Percentiles rank a stretch among this genome's conserved stretches.
Conservation (phyloP, 768 basidiomycete species). For the Rhizopogon salebrosus region DNA sequence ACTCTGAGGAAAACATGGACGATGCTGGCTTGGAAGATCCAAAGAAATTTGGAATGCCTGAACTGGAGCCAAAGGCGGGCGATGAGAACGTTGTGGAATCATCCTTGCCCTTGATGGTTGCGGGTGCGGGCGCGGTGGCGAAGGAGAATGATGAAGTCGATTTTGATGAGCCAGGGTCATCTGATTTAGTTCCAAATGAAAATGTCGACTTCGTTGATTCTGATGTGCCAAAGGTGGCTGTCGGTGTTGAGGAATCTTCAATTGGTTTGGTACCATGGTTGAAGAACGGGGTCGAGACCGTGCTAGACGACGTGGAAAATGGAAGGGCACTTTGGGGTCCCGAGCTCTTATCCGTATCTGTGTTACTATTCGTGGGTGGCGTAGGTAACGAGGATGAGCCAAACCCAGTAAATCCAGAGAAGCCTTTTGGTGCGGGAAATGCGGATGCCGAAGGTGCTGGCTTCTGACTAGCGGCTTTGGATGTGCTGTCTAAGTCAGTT, state of each 20-base stretch:
- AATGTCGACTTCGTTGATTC: conserved; percentile 27
- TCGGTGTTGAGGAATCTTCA: conserved; percentile 7
- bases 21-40: conserved; percentile 10
- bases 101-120: neutral
- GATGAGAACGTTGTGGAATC: conserved; percentile 4
- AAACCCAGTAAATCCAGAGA: conserved; percentile 33
- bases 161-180: conserved; percentile 6
- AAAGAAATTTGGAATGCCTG: conserved; percentile 19
- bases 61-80: conserved; percentile 12
- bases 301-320: conserved; percentile 7
- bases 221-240: conserved; percentile 9
- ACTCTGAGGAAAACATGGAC: conserved; percentile 16
- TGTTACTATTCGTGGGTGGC: conserved; percentile 3
- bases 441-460: conserved; percentile 1
- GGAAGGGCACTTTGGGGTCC: conserved; percentile 19
- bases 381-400: conserved; percentile 13
- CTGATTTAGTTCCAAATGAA: conserved; percentile 12
- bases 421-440: conserved; percentile 33
- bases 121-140: conserved; percentile 6
- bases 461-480: conserved; percentile 7
- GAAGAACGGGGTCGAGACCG: conserved; percentile 9
- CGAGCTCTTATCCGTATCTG: conserved; percentile 17
- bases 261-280: conserved; percentile 13
- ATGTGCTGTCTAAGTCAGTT: conserved; percentile 44
- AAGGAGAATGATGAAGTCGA: conserved; percentile 19